These are phyloP conservation scores for Pseudogymnoascus sp. DNA, from an alignment of 2,329 filamentous ascomycete genomes.

Conservation along the genomic window DNA sequence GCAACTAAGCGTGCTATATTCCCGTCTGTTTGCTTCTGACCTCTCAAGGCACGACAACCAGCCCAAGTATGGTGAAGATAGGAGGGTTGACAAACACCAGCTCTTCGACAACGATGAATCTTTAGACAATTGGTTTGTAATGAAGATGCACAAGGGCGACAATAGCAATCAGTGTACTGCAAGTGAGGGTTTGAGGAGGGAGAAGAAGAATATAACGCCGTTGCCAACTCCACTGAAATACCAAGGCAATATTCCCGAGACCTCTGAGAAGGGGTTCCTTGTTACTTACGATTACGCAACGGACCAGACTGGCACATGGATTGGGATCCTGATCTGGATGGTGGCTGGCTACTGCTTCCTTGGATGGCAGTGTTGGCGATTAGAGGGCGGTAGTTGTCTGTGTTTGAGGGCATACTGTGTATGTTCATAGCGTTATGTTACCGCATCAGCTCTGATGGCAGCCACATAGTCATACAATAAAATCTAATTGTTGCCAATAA, in stretches of 20 bases:
- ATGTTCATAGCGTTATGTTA: background rate
- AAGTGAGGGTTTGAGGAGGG: background rate
- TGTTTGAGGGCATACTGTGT: background rate
- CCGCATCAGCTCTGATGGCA: background rate
- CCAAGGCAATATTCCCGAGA: conserved; percentile 1
- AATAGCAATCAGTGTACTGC: background rate
- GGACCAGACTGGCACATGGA: background rate
- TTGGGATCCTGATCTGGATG: background rate
- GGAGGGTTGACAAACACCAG: background rate
- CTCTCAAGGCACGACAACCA: background rate
- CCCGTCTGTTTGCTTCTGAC: background rate
- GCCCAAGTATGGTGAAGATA: background rate
- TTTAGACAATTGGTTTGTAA: background rate
- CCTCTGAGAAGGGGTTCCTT: background rate
- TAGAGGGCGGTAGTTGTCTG: background rate
- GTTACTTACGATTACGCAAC: background rate
- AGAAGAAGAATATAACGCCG: background rate
- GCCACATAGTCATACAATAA: background rate
- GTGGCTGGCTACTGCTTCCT: background rate
- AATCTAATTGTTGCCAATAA: too few species aligned
- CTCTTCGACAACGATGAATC: background rate
- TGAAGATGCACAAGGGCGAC: background rate
- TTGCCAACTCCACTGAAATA: background rate
- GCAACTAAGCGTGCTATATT: background rate
- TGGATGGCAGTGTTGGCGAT: conserved; percentile 1